Conservation (phyloP, 1,139 yeast species). For the Williopsis jadinii region DNA sequence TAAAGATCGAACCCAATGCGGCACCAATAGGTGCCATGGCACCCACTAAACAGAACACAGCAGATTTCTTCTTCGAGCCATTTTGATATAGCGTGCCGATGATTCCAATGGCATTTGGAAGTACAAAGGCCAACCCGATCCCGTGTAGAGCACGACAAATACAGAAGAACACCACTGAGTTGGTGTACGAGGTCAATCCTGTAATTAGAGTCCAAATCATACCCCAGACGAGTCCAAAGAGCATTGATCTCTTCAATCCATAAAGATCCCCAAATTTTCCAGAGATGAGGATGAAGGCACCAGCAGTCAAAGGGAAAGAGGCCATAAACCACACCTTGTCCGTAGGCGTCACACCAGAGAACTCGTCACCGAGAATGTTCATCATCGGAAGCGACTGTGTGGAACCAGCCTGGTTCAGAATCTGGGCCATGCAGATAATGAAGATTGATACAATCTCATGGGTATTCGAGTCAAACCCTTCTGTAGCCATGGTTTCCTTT, state of each 20-base stretch:
- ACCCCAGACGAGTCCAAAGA: conserved; percentile 40
- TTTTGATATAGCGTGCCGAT: conserved; percentile 43
- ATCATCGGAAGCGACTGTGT: conserved; percentile 28
- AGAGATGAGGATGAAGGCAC: conserved; percentile 45
- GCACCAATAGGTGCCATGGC: conserved; percentile 55
- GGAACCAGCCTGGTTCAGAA: conserved; percentile 28
- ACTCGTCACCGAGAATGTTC: conserved; percentile 24
- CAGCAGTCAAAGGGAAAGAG: conserved; percentile 48
- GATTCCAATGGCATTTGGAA: conserved; percentile 48
- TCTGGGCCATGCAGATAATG: conserved; percentile 32
- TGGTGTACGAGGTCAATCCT: conserved; percentile 39
- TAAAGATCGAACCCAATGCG: conserved; percentile 39
- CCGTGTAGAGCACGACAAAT: conserved; percentile 49
- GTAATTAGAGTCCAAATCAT: conserved; percentile 40
- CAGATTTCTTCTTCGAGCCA: conserved; percentile 38
- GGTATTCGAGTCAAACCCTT: conserved; percentile 2
- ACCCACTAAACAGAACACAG: conserved; percentile 45
- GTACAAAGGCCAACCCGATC: conserved; percentile 43
- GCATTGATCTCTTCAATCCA: conserved; percentile 38
- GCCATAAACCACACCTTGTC: conserved; percentile 50
- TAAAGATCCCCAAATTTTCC: conserved; percentile 49
- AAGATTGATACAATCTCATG: conserved; percentile 17
- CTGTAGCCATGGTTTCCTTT: neutral
- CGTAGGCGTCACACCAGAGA: conserved; percentile 18
- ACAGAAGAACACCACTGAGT: conserved; percentile 40